Conservation (phyloP, 352 stramenopile genomes). For the Phytophthora pluvialis region DNA sequence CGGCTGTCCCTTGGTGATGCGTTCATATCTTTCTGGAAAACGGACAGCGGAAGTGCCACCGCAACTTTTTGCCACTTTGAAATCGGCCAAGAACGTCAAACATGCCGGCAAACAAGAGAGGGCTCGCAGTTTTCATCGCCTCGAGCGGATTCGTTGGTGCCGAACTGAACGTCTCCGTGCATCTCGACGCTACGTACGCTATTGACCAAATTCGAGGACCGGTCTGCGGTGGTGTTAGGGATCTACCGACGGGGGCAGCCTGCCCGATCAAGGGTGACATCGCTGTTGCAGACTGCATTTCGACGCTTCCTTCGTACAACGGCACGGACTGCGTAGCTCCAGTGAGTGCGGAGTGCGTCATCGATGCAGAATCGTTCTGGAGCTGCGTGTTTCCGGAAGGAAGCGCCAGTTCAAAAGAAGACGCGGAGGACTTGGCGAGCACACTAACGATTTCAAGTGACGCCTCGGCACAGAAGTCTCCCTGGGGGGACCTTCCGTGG, state of each 20-base stretch:
- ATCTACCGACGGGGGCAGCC: conserved; percentile 30
- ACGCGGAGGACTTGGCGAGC: conserved; percentile 9
- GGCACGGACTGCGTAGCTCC: conserved; percentile 41
- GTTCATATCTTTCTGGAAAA: conserved; percentile 12
- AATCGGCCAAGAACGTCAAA: conserved; percentile 9
- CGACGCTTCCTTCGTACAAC: conserved; percentile 46
- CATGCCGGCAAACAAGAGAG: conserved; percentile 14
- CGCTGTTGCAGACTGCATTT: conserved; percentile 43
- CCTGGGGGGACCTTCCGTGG: conserved; percentile 31
- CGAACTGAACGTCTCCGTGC: conserved; percentile 22
- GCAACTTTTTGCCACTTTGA: conserved; percentile 4
- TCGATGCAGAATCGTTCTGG: conserved; percentile 37
- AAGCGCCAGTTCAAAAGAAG: not conserved
- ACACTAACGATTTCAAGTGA: conserved; percentile 18
- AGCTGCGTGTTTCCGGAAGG: conserved; percentile 33
- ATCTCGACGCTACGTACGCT: conserved; percentile 55
- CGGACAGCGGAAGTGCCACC: not conserved
- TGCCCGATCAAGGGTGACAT: conserved; percentile 52
- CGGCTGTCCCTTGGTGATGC: conserved; percentile 13
- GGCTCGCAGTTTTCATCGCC: not conserved
- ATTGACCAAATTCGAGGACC: conserved; percentile 32
- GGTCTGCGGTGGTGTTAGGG: conserved; percentile 50
- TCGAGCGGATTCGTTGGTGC: conserved; percentile 1
- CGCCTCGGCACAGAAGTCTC: conserved; percentile 6
- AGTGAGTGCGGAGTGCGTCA: conserved; percentile 35